These are phyloP conservation scores for Pestalotiopsis sp. DNA, from an alignment of 2,329 filamentous ascomycete species.

Conservation along the genomic window DNA sequence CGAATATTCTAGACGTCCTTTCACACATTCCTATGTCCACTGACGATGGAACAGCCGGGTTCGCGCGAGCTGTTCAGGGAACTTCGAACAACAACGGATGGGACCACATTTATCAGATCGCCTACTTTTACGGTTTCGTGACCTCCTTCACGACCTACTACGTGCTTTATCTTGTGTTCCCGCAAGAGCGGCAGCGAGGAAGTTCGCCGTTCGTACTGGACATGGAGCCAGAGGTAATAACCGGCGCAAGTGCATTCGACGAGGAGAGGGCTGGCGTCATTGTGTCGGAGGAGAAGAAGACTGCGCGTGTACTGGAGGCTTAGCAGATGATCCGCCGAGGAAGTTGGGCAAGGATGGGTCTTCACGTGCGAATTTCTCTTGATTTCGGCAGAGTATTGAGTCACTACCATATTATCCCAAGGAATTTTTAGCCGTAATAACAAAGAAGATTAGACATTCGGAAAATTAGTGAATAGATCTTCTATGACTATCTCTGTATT, in stretches of 20 bases:
- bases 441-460: no score
- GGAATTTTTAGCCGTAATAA: no score
- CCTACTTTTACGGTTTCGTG: slow-evolving; percentile 33
- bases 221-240: slow-evolving; percentile 19
- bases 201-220: slow-evolving; percentile 28
- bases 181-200: slow-evolving; percentile 26
- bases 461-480: no score
- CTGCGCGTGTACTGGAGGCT: not conserved
- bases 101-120: slow-evolving; percentile 34
- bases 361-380: no score
- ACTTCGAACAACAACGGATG: slow-evolving; percentile 23
- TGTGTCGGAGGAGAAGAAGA: not conserved
- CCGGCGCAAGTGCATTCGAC: not conserved
- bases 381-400: no score
- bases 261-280: not conserved
- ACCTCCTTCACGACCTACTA: slow-evolving; percentile 24
- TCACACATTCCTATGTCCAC: not conserved
- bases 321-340: not conserved
- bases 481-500: no score
- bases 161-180: slow-evolving; percentile 23
- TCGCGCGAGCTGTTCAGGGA: slow-evolving; percentile 25
- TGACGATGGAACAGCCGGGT: slow-evolving; percentile 22
- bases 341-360: no score
- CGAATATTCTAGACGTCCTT: not conserved
- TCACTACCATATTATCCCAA: no score